Conservation (phyloP, 768 basidiomycete species). For the Mycena vulgaris region DNA sequence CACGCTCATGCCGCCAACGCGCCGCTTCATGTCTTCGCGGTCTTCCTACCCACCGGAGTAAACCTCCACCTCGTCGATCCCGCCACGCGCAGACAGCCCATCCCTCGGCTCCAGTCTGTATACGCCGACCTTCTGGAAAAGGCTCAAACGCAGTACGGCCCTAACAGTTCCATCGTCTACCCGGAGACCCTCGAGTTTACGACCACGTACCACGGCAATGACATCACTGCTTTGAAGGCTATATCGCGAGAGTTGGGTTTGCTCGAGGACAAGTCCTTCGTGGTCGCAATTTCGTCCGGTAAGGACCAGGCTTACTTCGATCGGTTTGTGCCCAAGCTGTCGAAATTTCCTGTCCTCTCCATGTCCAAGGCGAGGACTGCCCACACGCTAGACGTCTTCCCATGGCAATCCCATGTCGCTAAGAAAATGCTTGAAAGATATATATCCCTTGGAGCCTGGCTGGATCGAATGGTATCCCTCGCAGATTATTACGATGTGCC, state of each 20-base stretch:
- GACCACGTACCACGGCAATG: slow-evolving; percentile 84
- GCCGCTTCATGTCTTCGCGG: slow-evolving; percentile 87
- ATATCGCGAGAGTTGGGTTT: slow-evolving; percentile 90
- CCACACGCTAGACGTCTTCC: slow-evolving; percentile 87
- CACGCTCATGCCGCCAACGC: slow-evolving; percentile 84
- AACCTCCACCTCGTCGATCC: slow-evolving; percentile 93
- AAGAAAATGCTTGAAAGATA: slow-evolving; percentile 90
- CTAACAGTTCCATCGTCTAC: slow-evolving; percentile 72
- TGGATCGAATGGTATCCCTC: slow-evolving; percentile 83
- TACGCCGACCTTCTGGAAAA: slow-evolving; percentile 78
- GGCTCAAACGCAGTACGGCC: slow-evolving; percentile 53
- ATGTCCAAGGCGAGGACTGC: slow-evolving; percentile 85
- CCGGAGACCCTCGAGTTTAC: slow-evolving; percentile 72
- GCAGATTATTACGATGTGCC: slow-evolving; percentile 96
- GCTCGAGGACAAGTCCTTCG: slow-evolving; percentile 80
- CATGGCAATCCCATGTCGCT: slow-evolving; percentile 89
- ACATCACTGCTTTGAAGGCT: slow-evolving; percentile 85
- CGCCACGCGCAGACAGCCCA: slow-evolving; percentile 87
- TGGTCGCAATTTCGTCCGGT: slow-evolving; percentile 87
- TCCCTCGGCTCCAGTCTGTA: slow-evolving; percentile 81
- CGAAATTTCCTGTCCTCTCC: slow-evolving; percentile 89
- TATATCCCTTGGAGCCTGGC: slow-evolving; percentile 81
- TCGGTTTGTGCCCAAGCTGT: slow-evolving; percentile 73
- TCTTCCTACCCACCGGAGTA: slow-evolving; percentile 85
- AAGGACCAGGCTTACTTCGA: slow-evolving; percentile 92